These are phyloP conservation scores for Globisporangium abappressorium DNA, from an alignment of 352 stramenopile genomes.

Conservation along the genomic window DNA sequence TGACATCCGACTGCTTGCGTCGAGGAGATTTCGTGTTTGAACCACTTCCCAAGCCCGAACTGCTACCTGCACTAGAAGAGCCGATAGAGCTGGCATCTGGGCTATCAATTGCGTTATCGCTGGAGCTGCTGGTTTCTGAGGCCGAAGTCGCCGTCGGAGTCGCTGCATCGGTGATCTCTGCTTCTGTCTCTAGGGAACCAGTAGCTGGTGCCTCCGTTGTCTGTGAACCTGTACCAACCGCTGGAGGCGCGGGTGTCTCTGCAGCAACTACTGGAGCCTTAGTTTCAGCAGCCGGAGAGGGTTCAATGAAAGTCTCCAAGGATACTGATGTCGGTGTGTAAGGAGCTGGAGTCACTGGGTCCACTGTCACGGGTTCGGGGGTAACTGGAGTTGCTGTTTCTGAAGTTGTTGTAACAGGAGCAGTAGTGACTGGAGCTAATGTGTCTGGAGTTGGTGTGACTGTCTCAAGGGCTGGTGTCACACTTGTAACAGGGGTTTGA, in stretches of 20 bases:
- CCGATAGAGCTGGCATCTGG: neutral
- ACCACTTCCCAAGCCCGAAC: neutral
- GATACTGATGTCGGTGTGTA: neutral
- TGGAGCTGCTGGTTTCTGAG: constrained; percentile 1
- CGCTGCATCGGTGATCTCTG: constrained; percentile 1
- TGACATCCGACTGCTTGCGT: constrained; percentile 1
- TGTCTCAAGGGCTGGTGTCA: neutral
- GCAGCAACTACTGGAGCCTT: constrained; percentile 1
- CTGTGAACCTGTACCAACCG: neutral
- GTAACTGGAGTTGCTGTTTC: neutral
- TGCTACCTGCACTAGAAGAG: neutral
- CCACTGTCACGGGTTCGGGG: neutral
- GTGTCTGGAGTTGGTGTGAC: neutral
- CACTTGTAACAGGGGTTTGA: neutral
- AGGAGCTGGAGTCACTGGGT: neutral
- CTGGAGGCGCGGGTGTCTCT: neutral
- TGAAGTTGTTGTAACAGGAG: neutral
- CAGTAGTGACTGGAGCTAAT: neutral
- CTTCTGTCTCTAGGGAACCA: neutral
- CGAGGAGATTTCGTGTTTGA: neutral
- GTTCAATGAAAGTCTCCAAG: neutral
- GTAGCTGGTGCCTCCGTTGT: constrained; percentile 5
- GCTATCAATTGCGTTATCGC: neutral
- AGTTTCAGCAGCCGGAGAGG: constrained; percentile 1
- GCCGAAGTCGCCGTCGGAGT: neutral